Evolutionary conservation across 768 basidiomycete species (phyloP).

Genomic region (Nevesoporus exiguus): DNA sequence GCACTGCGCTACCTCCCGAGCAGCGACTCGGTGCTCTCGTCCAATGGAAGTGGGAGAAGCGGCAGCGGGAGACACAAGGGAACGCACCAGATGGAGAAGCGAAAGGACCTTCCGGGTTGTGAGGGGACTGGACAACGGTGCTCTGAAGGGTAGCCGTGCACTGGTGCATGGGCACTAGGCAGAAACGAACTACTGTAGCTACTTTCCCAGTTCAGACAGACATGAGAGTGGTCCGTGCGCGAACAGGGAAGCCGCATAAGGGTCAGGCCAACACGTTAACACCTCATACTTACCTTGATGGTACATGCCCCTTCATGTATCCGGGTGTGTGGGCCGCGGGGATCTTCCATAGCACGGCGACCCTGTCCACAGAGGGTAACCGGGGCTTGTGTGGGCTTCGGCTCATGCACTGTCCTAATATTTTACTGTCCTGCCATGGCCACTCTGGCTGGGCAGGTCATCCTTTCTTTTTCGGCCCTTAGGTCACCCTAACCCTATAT

Average conservation of each 20-base stretch:
- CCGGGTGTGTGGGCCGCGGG: conserved; percentile 54
- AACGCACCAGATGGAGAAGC: background rate
- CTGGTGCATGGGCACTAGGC: too few species aligned
- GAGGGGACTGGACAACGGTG: background rate
- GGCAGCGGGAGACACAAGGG: conserved; percentile 14
- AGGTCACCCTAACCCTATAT: conserved; percentile 28
- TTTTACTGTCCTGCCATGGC: conserved; percentile 44
- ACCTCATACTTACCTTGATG: conserved; percentile 12
- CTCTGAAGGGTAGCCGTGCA: too few species aligned
- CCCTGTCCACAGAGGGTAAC: conserved; percentile 47
- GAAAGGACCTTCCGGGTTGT: too few species aligned
- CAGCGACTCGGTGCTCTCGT: conserved; percentile 53
- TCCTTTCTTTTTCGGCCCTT: conserved; percentile 6
- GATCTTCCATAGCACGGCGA: conserved; percentile 55
- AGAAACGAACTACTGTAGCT: too few species aligned
- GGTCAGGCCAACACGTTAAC: rapidly evolving
- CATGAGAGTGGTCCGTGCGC: conserved; percentile 27
- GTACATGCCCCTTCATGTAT: conserved; percentile 37
- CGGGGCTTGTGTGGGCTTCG: conserved; percentile 54
- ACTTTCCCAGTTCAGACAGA: background rate
- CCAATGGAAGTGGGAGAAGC: conserved; percentile 64
- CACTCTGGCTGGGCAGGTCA: conserved; percentile 42
- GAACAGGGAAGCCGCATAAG: conserved; percentile 9
- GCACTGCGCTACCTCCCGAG: conserved; percentile 57
- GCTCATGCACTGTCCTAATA: conserved; percentile 78